A percentile compares a stretch with the other conserved stretches of the same genome.
These are phyloP conservation scores for Penicillium crystallinum DNA, from an alignment of 495 filamentous ascomycete species.

Conservation along the genomic window DNA sequence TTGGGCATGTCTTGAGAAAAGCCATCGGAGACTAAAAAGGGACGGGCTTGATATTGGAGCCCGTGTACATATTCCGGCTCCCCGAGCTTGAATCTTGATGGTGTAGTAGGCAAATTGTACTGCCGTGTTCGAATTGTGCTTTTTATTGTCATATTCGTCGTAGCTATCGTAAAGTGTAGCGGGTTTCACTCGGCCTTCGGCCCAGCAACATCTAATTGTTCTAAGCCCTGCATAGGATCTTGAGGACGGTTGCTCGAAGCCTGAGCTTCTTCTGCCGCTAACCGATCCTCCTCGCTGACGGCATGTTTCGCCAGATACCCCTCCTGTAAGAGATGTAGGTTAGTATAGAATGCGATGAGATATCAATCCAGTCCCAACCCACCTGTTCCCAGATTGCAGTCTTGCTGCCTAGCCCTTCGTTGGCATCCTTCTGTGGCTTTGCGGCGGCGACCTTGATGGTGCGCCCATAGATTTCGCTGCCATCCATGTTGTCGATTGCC, in stretches of 20 bases:
- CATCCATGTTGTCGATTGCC: conserved; percentile 99
- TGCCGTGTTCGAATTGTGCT: conserved; percentile 7
- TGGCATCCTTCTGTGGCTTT: conserved; percentile 85
- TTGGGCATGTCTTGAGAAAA: conserved; percentile 15
- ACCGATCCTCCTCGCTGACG: conserved; percentile 78
- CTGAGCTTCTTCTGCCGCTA: conserved; percentile 56
- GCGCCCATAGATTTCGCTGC: conserved; percentile 88
- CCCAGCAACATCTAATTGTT: conserved; percentile 89
- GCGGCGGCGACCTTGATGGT: conserved; percentile 88
- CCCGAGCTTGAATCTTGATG: conserved; percentile 25
- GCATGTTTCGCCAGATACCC: conserved; percentile 88
- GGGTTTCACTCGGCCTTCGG: conserved; percentile 67
- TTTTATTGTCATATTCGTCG: conserved; percentile 24
- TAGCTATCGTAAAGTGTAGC: conserved; percentile 15
- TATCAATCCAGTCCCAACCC: conserved; percentile 33
- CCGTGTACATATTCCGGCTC: conserved; percentile 41
- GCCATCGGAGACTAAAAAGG: conserved; percentile 12
- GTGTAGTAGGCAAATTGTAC: conserved; percentile 31
- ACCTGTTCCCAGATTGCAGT: conserved; percentile 99
- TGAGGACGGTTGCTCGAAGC: conserved; percentile 50
- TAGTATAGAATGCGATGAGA: conserved; percentile 16
- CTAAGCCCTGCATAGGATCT: conserved; percentile 94
- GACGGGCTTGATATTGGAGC: conserved; percentile 27
- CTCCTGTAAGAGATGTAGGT: conserved; percentile 54
- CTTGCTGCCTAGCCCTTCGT: conserved; percentile 82